Conservation (phyloP, 208 protist species). For the Porcisia deanei region DNA sequence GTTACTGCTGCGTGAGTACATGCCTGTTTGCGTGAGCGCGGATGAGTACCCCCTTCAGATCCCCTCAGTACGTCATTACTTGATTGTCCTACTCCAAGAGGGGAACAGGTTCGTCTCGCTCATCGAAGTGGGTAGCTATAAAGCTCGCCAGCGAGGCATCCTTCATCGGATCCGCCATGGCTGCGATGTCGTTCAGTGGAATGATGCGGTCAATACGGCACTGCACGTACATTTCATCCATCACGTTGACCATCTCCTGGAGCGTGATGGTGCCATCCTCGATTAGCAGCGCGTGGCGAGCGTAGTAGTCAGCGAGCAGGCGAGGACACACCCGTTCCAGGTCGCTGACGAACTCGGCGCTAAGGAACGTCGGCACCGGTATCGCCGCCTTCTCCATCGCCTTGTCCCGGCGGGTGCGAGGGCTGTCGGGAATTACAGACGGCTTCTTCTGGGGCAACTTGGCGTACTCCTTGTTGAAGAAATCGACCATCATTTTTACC, state of each 20-base stretch:
- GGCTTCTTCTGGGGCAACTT: constrained; percentile 66
- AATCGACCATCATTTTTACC: constrained; percentile 55
- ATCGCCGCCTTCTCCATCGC: constrained; percentile 65
- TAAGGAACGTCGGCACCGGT: constrained; percentile 57
- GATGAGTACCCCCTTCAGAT: not conserved
- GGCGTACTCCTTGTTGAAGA: constrained; percentile 59
- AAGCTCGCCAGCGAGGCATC: constrained; percentile 27
- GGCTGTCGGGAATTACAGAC: constrained; percentile 49
- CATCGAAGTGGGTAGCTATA: constrained; percentile 31
- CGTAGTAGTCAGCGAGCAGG: constrained; percentile 66
- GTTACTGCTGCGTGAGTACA: not conserved
- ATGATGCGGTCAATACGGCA: constrained; percentile 51
- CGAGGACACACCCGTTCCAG: constrained; percentile 57
- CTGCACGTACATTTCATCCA: constrained; percentile 81
- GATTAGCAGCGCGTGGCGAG: constrained; percentile 66
- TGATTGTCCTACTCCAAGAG: not conserved
- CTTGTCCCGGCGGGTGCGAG: constrained; percentile 60
- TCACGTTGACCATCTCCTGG: constrained; percentile 85
- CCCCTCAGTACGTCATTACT: constrained; percentile 5
- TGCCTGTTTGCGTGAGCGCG: not conserved
- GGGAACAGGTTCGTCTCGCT: constrained; percentile 29
- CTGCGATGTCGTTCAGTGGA: constrained; percentile 42
- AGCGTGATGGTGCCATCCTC: constrained; percentile 77
- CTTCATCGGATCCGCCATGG: constrained; percentile 40
- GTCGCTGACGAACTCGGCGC: constrained; percentile 51